Evolutionary conservation across 2,329 filamentous ascomycete species (phyloP).

Genomic region (Penicillium paneum): DNA sequence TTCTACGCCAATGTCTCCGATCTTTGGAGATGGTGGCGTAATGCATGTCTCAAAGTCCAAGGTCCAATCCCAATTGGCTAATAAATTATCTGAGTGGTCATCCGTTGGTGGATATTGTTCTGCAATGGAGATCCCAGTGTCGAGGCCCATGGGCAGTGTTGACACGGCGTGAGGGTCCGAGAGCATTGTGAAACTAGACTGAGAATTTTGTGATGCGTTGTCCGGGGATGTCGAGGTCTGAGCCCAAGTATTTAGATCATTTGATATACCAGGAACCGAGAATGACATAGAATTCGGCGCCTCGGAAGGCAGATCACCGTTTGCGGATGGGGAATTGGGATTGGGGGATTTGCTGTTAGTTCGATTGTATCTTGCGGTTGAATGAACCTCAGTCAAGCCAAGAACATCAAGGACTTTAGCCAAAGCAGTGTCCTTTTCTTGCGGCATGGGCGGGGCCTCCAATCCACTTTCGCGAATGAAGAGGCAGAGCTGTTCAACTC

Average conservation of each 20-base stretch:
- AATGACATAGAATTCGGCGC: neutral
- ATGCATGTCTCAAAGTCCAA: neutral
- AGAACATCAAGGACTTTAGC: constrained; percentile 12
- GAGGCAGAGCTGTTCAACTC: constrained; percentile 22
- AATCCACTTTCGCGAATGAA: constrained; percentile 23
- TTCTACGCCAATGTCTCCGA: neutral
- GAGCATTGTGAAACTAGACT: neutral
- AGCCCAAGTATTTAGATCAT: neutral
- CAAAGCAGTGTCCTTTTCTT: constrained; percentile 14
- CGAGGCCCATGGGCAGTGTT: neutral
- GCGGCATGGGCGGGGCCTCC: constrained; percentile 8
- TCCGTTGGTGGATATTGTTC: neutral
- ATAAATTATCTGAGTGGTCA: neutral
- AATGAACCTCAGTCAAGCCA: constrained; percentile 7
- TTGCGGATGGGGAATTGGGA: neutral
- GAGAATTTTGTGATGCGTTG: neutral
- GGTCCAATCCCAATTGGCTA: neutral
- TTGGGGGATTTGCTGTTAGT: neutral
- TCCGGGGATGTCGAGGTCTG: neutral
- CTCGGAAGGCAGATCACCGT: neutral
- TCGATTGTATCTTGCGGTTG: neutral
- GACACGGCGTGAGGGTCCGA: neutral
- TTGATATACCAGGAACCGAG: neutral
- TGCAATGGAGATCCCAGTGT: neutral
- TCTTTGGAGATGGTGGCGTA: neutral